These are phyloP conservation scores for Pholiota conissans DNA, from an alignment of 768 basidiomycete genomes.

Conservation along the genomic window DNA sequence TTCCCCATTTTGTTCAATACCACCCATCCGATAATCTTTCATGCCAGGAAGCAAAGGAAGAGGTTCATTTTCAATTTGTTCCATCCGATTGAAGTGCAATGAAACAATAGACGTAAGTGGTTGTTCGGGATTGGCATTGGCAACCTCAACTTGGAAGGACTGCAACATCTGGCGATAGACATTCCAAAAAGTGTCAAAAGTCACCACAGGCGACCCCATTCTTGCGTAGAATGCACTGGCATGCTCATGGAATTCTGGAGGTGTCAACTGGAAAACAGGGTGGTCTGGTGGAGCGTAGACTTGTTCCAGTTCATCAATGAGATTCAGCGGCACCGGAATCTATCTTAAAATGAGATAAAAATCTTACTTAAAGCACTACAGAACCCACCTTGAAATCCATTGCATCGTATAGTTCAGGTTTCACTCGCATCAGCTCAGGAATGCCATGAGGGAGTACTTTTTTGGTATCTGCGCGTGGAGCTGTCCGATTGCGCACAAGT, in stretches of 20 bases:
- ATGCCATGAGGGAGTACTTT: conserved; percentile 38
- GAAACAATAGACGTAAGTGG: neutral
- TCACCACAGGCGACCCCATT: conserved; percentile 25
- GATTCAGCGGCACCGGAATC: conserved; percentile 16
- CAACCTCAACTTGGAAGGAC: neutral
- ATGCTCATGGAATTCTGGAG: conserved; percentile 25
- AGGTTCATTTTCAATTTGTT: neutral
- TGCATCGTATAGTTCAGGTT: conserved; percentile 25
- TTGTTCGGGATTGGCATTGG: neutral
- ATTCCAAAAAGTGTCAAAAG: conserved; percentile 20
- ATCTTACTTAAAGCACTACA: neutral
- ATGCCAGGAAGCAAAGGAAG: conserved; percentile 1
- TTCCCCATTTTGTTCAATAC: neutral
- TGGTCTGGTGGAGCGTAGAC: conserved; percentile 32
- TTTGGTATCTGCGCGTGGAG: conserved; percentile 22
- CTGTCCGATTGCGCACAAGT: conserved; percentile 19
- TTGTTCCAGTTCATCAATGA: conserved; percentile 20
- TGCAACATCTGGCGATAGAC: conserved; percentile 8
- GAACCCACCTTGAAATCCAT: conserved; percentile 36
- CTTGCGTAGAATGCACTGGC: conserved; percentile 16
- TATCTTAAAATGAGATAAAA: conserved; percentile 7
- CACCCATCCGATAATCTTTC: neutral
- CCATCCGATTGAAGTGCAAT: neutral
- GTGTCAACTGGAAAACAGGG: conserved; percentile 34
- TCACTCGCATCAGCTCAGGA: conserved; percentile 28